Evolutionary conservation across 2,329 filamentous ascomycete species (phyloP), one percentile per base, ranked within the genome.

Genomic region (Claviceps spartinae): DNA sequence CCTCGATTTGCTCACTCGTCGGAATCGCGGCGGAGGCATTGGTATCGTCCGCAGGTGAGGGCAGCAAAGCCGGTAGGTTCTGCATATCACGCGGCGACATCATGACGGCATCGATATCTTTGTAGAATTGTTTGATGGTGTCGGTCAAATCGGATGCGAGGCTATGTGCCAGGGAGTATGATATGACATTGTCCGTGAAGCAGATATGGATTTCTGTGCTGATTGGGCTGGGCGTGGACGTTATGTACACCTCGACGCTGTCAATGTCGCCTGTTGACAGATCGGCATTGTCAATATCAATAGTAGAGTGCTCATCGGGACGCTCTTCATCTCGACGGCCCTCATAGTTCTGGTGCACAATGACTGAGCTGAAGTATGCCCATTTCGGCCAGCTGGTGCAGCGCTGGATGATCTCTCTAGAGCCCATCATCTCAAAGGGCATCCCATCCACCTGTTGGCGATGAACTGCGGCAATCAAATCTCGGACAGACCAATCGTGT

Each of bases 301-400:
- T 24, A 0, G 6, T 6, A 8, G 37, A 47, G 14, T 42, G 22
- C 11, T 36, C 50, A 5, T 42, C 18, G 4, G 8, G 26, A 30
- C 7, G 7, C 26, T 30, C 26, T 30, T 38, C 49, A 11, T 9
- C 14, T 9, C 20, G 16, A 11, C 37, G 37, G 37, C 20, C 34
- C 24, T 51, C 44, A 4, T 47, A 51, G 13, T 47, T 51, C 20
- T 51, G 50, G 37, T 51, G 50, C 7, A 47, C 38, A 1, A 51
- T 47, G 22, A 51, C 50, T 11, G 50, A 51, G 16, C 50, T 47
- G 37, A 47, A 42, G 11, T 41, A 51, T 16, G 44, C 36, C 44
- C 50, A 51, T 11, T 36, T 47, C 2, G 50, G 50, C 50, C 44
- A 51, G 34, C 24, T 47, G 14, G 50, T 51, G 44, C 50, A 51